Base-by-base conservation (phyloP, 495 filamentous ascomycete species). In the Podospora pseudopauciseta region DNA sequence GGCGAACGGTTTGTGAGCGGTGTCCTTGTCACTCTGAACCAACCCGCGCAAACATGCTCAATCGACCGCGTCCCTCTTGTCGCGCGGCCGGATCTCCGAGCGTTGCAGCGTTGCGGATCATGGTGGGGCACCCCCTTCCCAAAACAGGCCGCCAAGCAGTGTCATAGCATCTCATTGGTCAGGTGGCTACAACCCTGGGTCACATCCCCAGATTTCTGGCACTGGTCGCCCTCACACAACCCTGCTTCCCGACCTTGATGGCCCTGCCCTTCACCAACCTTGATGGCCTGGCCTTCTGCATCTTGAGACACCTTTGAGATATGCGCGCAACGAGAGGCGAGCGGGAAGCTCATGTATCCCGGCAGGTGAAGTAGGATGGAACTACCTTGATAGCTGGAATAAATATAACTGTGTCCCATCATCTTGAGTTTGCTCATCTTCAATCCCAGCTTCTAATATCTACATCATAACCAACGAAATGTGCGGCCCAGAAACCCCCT, bases 21-120 rank as follows among this genome's bases (percentile, higher is more conserved):
- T 34, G 60, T 28, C 30, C 56, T 20, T 59, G 60, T 28, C 60
- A 32, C 2, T 28, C 23, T 15, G 60, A 67, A 67, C 73, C 71
- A 64, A 64, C 72, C 70, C 69, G 73, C 76, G 68, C 73, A 78
- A 78, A 78, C 72, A 61, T 75, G 76, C 76, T 77, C 76, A 76
- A 72, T 68, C 55, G 60, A 56, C 70, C 68, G 65, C 67, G 59
- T 54, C 23, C 11, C 7, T 49, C 39, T 49, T 49, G 55, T 19
- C 55, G 55, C 55, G 55, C 55, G 55, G 55, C 30, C 62, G n/a
- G 30, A 49, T n/a, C 63, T 53, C 63, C 1, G 39, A 49, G 39
- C 39, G 39, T 49, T 49, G 39, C 56, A 59, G 56, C 49, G 56
- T 66, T 57, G 20, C 9, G 64, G 56, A 57, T 39, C 26, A 49